phyloP scores from a whole-genome alignment of 768 basidiomycete species.

The Tubosaeta brunneosetosa region DNA sequence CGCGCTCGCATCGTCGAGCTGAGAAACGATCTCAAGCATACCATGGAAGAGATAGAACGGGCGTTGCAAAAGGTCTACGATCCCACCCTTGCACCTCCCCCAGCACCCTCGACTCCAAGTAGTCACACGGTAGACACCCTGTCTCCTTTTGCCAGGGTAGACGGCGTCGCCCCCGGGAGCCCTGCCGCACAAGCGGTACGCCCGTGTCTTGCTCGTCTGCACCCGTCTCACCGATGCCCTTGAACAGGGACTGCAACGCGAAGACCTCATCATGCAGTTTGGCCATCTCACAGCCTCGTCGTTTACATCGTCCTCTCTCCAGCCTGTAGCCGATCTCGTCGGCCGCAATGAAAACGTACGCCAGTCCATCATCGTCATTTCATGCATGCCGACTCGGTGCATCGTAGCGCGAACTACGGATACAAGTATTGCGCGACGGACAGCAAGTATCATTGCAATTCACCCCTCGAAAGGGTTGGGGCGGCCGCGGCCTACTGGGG shows the following conservation, averaged over 20 bases:
- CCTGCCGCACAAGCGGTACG: constrained; percentile 81
- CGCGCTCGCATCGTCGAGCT: constrained; percentile 76
- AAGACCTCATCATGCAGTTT: constrained; percentile 73
- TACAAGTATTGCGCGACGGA: constrained; percentile 53
- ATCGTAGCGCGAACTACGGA: constrained; percentile 50
- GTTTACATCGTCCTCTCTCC: constrained; percentile 52
- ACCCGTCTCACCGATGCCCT: neutral
- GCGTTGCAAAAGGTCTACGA: constrained; percentile 70
- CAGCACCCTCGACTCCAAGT: constrained; percentile 21
- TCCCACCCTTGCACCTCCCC: constrained; percentile 25
- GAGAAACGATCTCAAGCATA: constrained; percentile 66
- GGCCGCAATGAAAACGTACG: constrained; percentile 74
- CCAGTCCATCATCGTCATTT: neutral
- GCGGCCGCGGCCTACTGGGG: constrained; percentile 83
- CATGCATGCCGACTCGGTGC: neutral
- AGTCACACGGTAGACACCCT: constrained; percentile 11
- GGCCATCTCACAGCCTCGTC: constrained; percentile 53
- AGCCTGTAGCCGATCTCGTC: constrained; percentile 72
- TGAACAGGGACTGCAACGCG: constrained; percentile 57
- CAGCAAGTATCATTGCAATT: constrained; percentile 49
- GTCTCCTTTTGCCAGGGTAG: constrained; percentile 73
- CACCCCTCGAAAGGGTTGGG: constrained; percentile 75
- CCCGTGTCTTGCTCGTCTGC: constrained; percentile 7
- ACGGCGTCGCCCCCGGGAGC: constrained; percentile 73
- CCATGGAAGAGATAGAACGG: constrained; percentile 63